Conservation (phyloP, 129 eudicot species). For the Chrysanthemum lavandulifolium region DNA sequence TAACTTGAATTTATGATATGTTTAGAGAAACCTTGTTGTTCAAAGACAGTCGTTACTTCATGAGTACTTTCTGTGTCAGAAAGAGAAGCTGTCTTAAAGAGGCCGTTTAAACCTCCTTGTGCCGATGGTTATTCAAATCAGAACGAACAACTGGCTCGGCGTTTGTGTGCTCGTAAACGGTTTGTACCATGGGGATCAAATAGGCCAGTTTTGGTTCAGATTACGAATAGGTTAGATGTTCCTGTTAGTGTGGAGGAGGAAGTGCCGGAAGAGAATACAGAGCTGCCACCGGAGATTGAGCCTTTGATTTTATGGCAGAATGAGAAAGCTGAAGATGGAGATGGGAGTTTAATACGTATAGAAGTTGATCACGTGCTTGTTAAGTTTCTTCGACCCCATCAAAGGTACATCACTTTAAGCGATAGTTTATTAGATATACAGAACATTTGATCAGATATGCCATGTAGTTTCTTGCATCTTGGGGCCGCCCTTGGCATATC, state of each 20-base stretch:
- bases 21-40: conserved; percentile 73
- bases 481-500: no score
- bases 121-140: conserved; percentile 56
- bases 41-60: conserved; percentile 78
- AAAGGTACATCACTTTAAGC: conserved; percentile 51
- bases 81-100: conserved; percentile 70
- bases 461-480: no score
- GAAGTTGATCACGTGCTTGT: conserved; percentile 79
- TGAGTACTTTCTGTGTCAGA: conserved; percentile 78
- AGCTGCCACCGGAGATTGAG: conserved; percentile 81
- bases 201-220: conserved; percentile 51
- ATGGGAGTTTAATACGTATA: conserved; percentile 34
- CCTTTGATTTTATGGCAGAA: conserved; percentile 87
- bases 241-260: conserved; percentile 49
- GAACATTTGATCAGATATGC: no score
- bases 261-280: conserved; percentile 47
- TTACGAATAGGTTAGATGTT: conserved; percentile 44
- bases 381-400: conserved; percentile 93
- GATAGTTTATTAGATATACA: conserved; percentile 17
- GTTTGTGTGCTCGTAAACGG: conserved; percentile 85
- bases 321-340: conserved; percentile 54
- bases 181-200: conserved; percentile 97
- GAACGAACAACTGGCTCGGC: conserved; percentile 61
- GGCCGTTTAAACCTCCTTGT: conserved; percentile 88
- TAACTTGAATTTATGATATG: conserved; percentile 20